Percentiles rank a stretch among this genome's conserved stretches.
Conservation (phyloP, 2,329 filamentous ascomycete genomes). For the Atkinsonella texensis region DNA sequence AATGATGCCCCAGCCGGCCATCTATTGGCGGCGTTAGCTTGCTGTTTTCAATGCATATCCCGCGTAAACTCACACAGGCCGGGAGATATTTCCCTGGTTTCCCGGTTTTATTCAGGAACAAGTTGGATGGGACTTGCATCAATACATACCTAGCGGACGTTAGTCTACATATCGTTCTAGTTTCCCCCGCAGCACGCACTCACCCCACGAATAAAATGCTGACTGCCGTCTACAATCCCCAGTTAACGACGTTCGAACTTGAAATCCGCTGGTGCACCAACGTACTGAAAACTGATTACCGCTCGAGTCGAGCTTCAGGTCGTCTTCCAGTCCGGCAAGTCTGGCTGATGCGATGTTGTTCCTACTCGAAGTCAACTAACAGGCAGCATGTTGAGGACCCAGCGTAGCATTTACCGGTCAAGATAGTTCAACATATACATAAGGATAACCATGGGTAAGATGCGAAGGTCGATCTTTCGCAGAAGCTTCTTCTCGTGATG, state of each 20-base stretch:
- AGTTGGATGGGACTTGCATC: slow-evolving; percentile 39
- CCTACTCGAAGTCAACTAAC: slow-evolving; percentile 13
- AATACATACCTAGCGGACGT: slow-evolving; percentile 27
- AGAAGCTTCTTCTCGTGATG: slow-evolving; percentile 19
- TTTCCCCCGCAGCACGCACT: slow-evolving; percentile 6
- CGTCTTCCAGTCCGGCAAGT: slow-evolving; percentile 27
- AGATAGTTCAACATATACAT: slow-evolving; percentile 49
- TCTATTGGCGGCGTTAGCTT: background rate
- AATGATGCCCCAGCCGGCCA: slow-evolving; percentile 3
- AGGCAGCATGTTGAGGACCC: slow-evolving; percentile 10
- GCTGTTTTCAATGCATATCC: background rate
- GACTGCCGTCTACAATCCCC: slow-evolving; percentile 26
- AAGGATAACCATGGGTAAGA: slow-evolving; percentile 40
- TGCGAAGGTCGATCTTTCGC: slow-evolving; percentile 27
- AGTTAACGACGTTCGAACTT: background rate
- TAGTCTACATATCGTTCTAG: background rate
- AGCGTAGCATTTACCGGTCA: slow-evolving; percentile 24
- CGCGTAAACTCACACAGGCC: slow-evolving; percentile 22
- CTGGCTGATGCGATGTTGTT: slow-evolving; percentile 21
- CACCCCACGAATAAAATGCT: slow-evolving; percentile 40
- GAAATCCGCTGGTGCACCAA: background rate
- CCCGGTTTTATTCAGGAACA: slow-evolving; percentile 39
- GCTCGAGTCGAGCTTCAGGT: slow-evolving; percentile 34
- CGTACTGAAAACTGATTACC: slow-evolving; percentile 11
- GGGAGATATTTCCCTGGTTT: slow-evolving; percentile 34